Evolutionary conservation across 352 stramenopile species (phyloP), one percentile per base, ranked within the genome.

Genomic region (Pythium biforme): DNA sequence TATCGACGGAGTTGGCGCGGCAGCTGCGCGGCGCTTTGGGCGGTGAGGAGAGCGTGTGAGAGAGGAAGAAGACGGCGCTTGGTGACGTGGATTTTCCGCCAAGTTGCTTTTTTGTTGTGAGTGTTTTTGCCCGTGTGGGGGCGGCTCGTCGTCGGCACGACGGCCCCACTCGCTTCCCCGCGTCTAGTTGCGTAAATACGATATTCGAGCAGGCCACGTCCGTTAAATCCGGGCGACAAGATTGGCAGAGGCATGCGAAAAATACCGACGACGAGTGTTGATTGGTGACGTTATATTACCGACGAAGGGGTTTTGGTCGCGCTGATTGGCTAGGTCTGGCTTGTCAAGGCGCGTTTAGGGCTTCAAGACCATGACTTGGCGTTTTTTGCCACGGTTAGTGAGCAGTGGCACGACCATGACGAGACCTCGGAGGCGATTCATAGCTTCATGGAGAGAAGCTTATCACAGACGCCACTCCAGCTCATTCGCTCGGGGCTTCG

Each of bases 271-370:
- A n/a, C 12, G 0, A 9, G 22, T 15, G 4, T 8, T 15, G n/a
- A n/a, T 53, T 22, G 26, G 25, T 5, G 22, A 10, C 11, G 33
- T 48, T 49, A 37, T 49, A 58, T 58, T 45, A 49, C 52, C 34
- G 37, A 23, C 33, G 10, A 48, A 23, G 52, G 20, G 23, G 12
- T 31, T 49, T 2, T 7, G 17, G 8, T 19, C 10, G 11, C 15
- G 14, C 15, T 48, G 34, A 58, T 58, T 58, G 52, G 52, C 34
- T 48, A 22, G 37, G 23, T 53, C 25, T 19, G 39, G 39, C n/a
- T 52, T 20, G 48, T 59, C 11, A 19, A 43, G 14, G 37, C 37
- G 37, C 37, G 37, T 29, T 11, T 52, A 60, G 39, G 53, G 53
- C 29, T 51, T 43, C 53, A 60, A 60, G 37, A 17, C 20, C 46